A percentile compares a stretch with the other conserved stretches of the same genome.
Evolutionary conservation across 148 eudicot species (phyloP).

Genomic region (Tetragonia tetragonoides): DNA sequence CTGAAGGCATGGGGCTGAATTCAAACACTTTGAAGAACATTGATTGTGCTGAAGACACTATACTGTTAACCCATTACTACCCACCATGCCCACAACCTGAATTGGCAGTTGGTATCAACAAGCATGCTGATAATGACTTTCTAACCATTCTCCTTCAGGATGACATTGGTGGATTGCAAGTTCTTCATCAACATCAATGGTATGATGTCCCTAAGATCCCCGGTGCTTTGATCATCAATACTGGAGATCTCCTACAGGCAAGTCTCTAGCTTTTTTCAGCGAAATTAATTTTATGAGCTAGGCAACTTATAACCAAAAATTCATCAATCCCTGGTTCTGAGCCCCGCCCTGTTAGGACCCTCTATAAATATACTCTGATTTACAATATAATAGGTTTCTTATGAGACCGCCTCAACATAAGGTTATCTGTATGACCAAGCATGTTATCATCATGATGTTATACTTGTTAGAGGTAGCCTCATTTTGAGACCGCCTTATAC

Average conservation of each 20-base stretch:
- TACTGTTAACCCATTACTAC: conserved; percentile 37
- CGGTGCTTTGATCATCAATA: conserved; percentile 45
- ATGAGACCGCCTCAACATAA: too few species aligned
- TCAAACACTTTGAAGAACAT: conserved; percentile 31
- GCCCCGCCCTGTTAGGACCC: too few species aligned
- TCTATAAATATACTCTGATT: too few species aligned
- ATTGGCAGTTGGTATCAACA: conserved; percentile 36
- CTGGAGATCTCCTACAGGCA: conserved; percentile 60
- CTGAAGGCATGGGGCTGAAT: conserved; percentile 27
- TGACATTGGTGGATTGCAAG: conserved; percentile 46
- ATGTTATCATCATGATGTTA: too few species aligned
- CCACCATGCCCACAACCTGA: conserved; percentile 64
- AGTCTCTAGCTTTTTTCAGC: neutral
- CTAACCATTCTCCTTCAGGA: conserved; percentile 45
- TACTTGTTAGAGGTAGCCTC: too few species aligned
- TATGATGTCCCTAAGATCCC: conserved; percentile 41
- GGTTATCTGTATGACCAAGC: too few species aligned
- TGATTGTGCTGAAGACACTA: conserved; percentile 30
- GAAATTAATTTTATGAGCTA: too few species aligned
- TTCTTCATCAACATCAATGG: conserved; percentile 40
- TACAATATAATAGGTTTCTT: too few species aligned
- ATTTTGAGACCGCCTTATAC: too few species aligned
- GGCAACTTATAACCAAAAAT: too few species aligned
- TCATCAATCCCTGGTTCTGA: too few species aligned
- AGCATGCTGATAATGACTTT: conserved; percentile 41